Evolutionary conservation across 768 basidiomycete species (phyloP), one percentile per base, ranked within the genome.

Genomic region (Pisolithus microcarpus): DNA sequence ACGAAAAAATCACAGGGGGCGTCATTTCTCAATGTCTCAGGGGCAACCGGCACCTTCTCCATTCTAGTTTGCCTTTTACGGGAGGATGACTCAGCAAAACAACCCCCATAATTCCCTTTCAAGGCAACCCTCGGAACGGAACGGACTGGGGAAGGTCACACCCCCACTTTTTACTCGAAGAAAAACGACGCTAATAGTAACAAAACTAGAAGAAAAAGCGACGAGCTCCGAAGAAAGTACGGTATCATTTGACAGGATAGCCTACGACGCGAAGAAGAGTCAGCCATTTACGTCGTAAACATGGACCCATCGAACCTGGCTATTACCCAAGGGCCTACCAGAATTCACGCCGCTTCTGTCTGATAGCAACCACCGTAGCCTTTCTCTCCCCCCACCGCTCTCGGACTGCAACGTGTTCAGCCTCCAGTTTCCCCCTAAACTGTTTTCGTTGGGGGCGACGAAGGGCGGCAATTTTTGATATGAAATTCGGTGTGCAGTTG

Each of bases 361-460:
- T 69, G 46, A 90, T 80, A n/a, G 82, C 83, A 64, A 72, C 74
- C 5, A 78, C 72, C 50, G 83, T 70, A 39, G 74, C 58, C 66
- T 82, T 83, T 61, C 76, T 76, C 68, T 89, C 84, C 21, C 86
- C 83, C 89, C 90, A 91, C 53, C 72, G 70, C 24, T 70, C 76
- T 55, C 79, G 72, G 28, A 69, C 62, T 48, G 62, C 67, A 49
- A 68, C 74, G 51, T 82, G 80, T 58, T 68, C 68, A 46, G 58
- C 69, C 19, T 82, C 77, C 52, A 78, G 72, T 52, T 55, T 65
- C 52, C 56, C 70, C 48, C 72, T 66, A 50, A 75, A 67, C 47
- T 65, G 63, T 56, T 67, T 77, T 48, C 80, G 67, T 46, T 76
- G 66, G 5, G 75, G 55, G 50, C 77, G 77, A 56, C 75, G 76